Conservation (phyloP, 1,139 yeast genomes). For the Scheffersomyces insectosa region DNA sequence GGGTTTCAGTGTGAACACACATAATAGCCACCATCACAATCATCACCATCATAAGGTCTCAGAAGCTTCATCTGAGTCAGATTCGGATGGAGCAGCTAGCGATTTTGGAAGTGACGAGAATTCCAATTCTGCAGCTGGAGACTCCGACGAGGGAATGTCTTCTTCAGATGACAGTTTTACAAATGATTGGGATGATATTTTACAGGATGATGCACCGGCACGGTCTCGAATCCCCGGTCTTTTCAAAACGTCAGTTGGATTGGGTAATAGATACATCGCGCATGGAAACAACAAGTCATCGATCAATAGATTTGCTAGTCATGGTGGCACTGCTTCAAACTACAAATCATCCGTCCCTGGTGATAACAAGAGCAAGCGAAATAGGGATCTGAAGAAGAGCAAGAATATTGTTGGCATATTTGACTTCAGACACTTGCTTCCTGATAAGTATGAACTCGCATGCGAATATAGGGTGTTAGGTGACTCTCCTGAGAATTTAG, state of each 20-base stretch:
- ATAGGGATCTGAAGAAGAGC: slow-evolving; percentile 21
- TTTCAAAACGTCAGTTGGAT: slow-evolving; percentile 41
- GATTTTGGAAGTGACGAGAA: slow-evolving; percentile 5
- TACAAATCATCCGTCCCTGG: slow-evolving; percentile 29
- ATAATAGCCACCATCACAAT: slow-evolving; percentile 15
- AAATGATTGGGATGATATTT: slow-evolving; percentile 52
- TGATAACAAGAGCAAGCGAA: slow-evolving; percentile 16
- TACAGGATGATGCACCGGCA: slow-evolving; percentile 46
- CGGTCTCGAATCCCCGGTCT: slow-evolving; percentile 47
- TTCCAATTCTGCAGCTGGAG: slow-evolving; percentile 4
- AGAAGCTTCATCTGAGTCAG: slow-evolving; percentile 13
- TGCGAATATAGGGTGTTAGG: slow-evolving; percentile 73
- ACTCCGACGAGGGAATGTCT: slow-evolving; percentile 15
- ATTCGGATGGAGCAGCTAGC: slow-evolving; percentile 12
- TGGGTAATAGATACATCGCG: slow-evolving; percentile 33
- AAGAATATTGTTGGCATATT: slow-evolving; percentile 60
- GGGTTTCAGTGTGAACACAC: slow-evolving; percentile 29
- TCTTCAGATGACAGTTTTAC: slow-evolving; percentile 51
- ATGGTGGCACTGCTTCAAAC: slow-evolving; percentile 28
- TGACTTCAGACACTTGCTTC: slow-evolving; percentile 71
- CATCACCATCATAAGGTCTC: slow-evolving; percentile 11
- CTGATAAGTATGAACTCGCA: slow-evolving; percentile 77
- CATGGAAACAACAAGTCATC: slow-evolving; percentile 20
- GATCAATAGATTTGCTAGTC: slow-evolving; percentile 26
- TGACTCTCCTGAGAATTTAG: slow-evolving; percentile 62